Evolutionary conservation across 2,329 filamentous ascomycete species (phyloP).

Genomic region (Trichoderma sp.): DNA sequence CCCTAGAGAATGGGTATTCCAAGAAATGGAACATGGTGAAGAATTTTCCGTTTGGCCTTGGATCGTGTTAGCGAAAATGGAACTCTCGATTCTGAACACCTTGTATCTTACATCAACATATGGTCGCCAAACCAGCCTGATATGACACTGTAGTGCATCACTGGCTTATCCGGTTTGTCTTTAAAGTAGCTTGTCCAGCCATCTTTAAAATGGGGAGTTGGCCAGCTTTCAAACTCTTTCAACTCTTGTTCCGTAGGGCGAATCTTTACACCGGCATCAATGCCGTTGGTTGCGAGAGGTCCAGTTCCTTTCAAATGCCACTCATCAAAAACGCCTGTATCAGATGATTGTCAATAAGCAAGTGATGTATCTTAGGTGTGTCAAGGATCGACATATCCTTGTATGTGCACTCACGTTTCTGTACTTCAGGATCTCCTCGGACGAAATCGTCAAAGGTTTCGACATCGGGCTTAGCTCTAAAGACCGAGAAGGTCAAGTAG

Average conservation of each 20-base stretch:
- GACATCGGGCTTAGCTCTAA: slow-evolving; percentile 17
- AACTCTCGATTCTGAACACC: neutral
- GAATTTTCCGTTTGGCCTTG: slow-evolving; percentile 46
- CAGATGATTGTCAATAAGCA: slow-evolving; percentile 53
- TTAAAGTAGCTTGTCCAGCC: slow-evolving; percentile 57
- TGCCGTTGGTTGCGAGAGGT: slow-evolving; percentile 44
- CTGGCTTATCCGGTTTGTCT: slow-evolving; percentile 44
- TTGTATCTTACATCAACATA: slow-evolving; percentile 24
- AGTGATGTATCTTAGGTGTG: neutral
- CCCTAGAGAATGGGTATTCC: slow-evolving; percentile 56
- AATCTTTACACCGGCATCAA: slow-evolving; percentile 57
- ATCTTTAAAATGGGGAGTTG: slow-evolving; percentile 48
- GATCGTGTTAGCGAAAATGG: neutral
- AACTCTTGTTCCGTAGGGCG: slow-evolving; percentile 55
- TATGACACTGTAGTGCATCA: slow-evolving; percentile 47
- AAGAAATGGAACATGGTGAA: slow-evolving; percentile 56
- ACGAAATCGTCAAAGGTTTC: slow-evolving; percentile 20
- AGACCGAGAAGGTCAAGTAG: slow-evolving; percentile 48
- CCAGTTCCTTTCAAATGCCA: slow-evolving; percentile 18
- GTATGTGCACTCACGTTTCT: slow-evolving; percentile 34
- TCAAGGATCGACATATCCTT: neutral
- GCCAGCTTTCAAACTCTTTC: slow-evolving; percentile 47
- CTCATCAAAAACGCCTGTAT: slow-evolving; percentile 30
- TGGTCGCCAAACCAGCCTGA: slow-evolving; percentile 25
- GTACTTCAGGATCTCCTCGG: slow-evolving; percentile 13